These are phyloP conservation scores for Dactylellina haptotyla DNA, from an alignment of 2,329 filamentous ascomycete genomes.

Conservation along the genomic window DNA sequence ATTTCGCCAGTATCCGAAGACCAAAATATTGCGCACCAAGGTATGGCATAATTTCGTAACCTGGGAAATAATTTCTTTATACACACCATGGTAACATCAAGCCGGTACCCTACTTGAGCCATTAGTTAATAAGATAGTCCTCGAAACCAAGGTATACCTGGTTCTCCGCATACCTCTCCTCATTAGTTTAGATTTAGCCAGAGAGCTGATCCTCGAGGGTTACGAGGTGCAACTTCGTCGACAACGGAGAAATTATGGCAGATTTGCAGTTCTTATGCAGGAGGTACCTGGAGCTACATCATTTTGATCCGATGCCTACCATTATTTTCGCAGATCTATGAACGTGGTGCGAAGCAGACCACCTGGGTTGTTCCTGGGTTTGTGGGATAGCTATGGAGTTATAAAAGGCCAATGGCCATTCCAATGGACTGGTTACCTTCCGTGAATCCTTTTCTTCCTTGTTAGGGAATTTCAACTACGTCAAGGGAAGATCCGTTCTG, in stretches of 20 bases:
- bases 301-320: conserved; percentile 44
- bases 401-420: conserved; percentile 17
- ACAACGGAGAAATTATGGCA: conserved; percentile 51
- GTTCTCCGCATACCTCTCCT: not conserved
- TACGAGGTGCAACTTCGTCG: not conserved
- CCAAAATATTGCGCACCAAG: conserved; percentile 50
- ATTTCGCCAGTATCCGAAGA: conserved; percentile 45
- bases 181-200: conserved; percentile 35
- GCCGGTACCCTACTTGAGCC: not conserved
- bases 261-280: conserved; percentile 8
- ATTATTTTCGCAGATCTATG: conserved; percentile 1
- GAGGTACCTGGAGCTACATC: conserved; percentile 25
- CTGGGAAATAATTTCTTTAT: not conserved
- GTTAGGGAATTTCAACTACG: conserved; percentile 15
- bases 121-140: not conserved
- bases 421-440: not conserved
- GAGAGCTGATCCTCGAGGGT: conserved; percentile 28
- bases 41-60: conserved; percentile 16
- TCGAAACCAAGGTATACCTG: conserved; percentile 1
- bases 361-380: not conserved
- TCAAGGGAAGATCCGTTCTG: conserved; percentile 11
- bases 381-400: conserved; percentile 3
- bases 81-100: not conserved
- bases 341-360: conserved; percentile 3
- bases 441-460: not conserved